Percentiles rank a stretch among this genome's conserved stretches.
phyloP scores from a whole-genome alignment of 306 rosid species.

The Lathyrus sativus region DNA sequence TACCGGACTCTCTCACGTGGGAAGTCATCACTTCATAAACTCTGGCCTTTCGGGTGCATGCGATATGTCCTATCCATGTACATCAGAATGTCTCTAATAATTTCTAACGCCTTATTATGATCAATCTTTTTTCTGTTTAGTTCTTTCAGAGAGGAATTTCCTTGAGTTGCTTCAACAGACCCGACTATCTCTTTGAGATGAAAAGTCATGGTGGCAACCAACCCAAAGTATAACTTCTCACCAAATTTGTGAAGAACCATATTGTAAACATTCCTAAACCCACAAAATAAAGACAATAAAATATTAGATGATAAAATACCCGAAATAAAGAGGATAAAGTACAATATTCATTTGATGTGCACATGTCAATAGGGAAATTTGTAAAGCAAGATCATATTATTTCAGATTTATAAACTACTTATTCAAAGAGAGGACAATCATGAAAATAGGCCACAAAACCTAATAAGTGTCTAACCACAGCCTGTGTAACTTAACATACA shows the following conservation, averaged over 20 bases:
- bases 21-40: conserved; percentile 82
- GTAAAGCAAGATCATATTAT: too few relatives aligned
- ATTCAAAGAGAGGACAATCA: too few relatives aligned
- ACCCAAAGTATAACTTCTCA: conserved; percentile 75
- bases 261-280: conserved; percentile 78
- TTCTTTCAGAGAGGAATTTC: conserved; percentile 74
- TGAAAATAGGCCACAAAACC: too few relatives aligned
- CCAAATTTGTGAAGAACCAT: conserved; percentile 95
- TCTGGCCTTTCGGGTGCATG: conserved; percentile 60
- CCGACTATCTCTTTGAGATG: conserved; percentile 73
- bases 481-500: too few relatives aligned
- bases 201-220: conserved; percentile 66
- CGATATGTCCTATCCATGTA: conserved; percentile 88
- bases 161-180: conserved; percentile 72
- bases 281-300: conserved; percentile 24
- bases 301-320: conserved; percentile 29
- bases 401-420: too few relatives aligned
- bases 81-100: conserved; percentile 83
- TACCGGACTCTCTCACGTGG: conserved; percentile 71
- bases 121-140: conserved; percentile 80
- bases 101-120: conserved; percentile 74
- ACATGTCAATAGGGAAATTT: not conserved
- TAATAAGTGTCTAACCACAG: too few relatives aligned
- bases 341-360: not conserved
- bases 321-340: conserved; percentile 3